Evolutionary conservation across 495 filamentous ascomycete species (phyloP).

Genomic region (Apodospora peruviana): DNA sequence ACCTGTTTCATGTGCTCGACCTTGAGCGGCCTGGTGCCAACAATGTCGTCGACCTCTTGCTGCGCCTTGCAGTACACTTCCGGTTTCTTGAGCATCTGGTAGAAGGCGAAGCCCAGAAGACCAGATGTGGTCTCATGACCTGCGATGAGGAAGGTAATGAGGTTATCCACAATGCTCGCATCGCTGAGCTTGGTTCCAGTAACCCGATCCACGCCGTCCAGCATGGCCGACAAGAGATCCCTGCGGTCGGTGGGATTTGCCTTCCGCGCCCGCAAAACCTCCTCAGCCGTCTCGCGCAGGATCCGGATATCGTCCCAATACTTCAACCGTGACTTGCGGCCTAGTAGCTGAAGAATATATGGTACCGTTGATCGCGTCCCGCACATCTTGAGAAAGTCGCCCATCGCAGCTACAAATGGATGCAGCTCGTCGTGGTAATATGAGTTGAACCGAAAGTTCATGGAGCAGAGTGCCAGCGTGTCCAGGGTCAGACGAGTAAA

Average conservation of each 20-base stretch:
- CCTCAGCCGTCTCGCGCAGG: constrained; percentile 48
- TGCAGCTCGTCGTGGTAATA: constrained; percentile 64
- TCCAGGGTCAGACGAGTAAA: constrained; percentile 73
- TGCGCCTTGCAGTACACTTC: constrained; percentile 45
- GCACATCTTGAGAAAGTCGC: constrained; percentile 49
- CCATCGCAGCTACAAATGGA: constrained; percentile 64
- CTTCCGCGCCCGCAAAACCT: constrained; percentile 56
- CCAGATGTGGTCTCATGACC: constrained; percentile 72
- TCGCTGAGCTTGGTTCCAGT: constrained; percentile 60
- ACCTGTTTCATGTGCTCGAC: constrained; percentile 62
- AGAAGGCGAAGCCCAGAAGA: constrained; percentile 51
- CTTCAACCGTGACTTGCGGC: constrained; percentile 48
- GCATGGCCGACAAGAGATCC: constrained; percentile 66
- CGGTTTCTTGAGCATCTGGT: constrained; percentile 51
- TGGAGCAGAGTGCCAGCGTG: constrained; percentile 65
- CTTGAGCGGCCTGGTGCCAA: constrained; percentile 58
- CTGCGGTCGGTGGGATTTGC: constrained; percentile 52
- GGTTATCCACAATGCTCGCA: constrained; percentile 60
- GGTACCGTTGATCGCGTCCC: constrained; percentile 48
- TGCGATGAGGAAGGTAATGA: constrained; percentile 69
- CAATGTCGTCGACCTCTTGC: constrained; percentile 55
- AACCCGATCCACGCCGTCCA: constrained; percentile 59
- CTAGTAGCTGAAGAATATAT: constrained; percentile 43
- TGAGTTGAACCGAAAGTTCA: constrained; percentile 71
- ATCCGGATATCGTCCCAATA: constrained; percentile 53